These are phyloP conservation scores for Arxiozyma heterogenica DNA, from an alignment of 1,139 yeast species.

Conservation along the genomic window DNA sequence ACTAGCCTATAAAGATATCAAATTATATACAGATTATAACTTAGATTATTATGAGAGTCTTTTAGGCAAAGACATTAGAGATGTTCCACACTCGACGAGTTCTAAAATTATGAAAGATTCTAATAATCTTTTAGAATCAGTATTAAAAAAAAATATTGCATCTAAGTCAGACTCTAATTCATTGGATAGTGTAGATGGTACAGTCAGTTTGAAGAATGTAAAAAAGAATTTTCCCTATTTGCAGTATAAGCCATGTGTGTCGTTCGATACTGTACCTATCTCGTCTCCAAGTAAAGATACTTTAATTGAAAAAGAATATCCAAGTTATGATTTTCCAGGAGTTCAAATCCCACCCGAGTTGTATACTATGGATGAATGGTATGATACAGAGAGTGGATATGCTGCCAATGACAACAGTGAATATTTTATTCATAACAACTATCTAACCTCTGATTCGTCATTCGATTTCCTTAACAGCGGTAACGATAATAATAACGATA, in stretches of 20 bases:
- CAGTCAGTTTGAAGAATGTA: neutral
- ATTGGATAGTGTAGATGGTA: no score
- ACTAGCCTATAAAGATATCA: neutral
- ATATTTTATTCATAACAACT: constrained; percentile 10
- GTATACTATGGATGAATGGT: constrained; percentile 28
- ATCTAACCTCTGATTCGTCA: constrained; percentile 3
- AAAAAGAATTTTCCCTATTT: constrained; percentile 5
- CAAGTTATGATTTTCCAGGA: constrained; percentile 18
- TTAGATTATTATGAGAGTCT: neutral
- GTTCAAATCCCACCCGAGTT: constrained; percentile 19
- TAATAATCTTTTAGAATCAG: neutral
- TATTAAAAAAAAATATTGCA: neutral
- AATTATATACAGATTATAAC: constrained; percentile 1
- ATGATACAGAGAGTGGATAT: constrained; percentile 25
- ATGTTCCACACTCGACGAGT: neutral
- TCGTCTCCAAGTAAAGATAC: constrained; percentile 10
- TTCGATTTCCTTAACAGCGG: neutral
- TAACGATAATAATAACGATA: neutral
- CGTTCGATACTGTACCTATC: constrained; percentile 29
- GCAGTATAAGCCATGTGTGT: constrained; percentile 24
- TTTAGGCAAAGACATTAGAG: neutral
- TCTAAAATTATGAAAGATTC: neutral
- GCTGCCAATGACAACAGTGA: constrained; percentile 10
- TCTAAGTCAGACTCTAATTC: neutral
- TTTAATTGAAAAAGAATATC: constrained; percentile 14